Percentiles rank a stretch among this genome's conserved stretches.
phyloP scores from a whole-genome alignment of 441 rosid genomes.

The Isatis lusitanica region DNA sequence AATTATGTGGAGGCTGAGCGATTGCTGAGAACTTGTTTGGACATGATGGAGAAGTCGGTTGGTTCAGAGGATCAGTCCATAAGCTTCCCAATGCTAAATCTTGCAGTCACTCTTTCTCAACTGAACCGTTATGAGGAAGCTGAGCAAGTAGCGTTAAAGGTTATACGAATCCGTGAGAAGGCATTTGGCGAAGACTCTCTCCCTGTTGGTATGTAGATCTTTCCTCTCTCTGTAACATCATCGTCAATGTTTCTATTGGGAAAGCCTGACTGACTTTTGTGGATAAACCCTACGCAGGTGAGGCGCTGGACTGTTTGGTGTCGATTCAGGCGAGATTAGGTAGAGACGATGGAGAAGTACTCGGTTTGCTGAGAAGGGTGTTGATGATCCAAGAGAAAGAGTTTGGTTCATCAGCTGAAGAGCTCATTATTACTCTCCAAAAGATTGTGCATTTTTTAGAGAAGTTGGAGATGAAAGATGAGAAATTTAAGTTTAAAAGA shows the following conservation, averaged over 20 bases:
- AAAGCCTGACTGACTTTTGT: neutral
- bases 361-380: conserved; percentile 59
- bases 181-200: conserved; percentile 75
- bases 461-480: conserved; percentile 66
- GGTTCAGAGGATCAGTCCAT: conserved; percentile 69
- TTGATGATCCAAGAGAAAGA: conserved; percentile 74
- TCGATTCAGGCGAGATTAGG: conserved; percentile 63
- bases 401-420: conserved; percentile 67
- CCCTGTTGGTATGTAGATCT: conserved; percentile 50
- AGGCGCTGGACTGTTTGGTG: conserved; percentile 81
- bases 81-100: conserved; percentile 73
- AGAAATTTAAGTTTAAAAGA: conserved; percentile 58
- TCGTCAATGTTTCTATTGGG: neutral
- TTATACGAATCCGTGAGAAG: conserved; percentile 60
- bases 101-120: conserved; percentile 70
- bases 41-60: conserved; percentile 47
- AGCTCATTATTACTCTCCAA: conserved; percentile 64
- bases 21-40: conserved; percentile 63
- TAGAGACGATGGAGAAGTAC: conserved; percentile 45
- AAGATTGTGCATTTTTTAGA: conserved; percentile 63
- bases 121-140: conserved; percentile 72
- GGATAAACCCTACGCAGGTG: conserved; percentile 47
- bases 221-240: neutral
- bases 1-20: conserved; percentile 77
- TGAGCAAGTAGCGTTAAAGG: conserved; percentile 58